A percentile compares a stretch with the other conserved stretches of the same genome.
Evolutionary conservation across 352 stramenopile species (phyloP).

Genomic region (Pythium rishiriense): DNA sequence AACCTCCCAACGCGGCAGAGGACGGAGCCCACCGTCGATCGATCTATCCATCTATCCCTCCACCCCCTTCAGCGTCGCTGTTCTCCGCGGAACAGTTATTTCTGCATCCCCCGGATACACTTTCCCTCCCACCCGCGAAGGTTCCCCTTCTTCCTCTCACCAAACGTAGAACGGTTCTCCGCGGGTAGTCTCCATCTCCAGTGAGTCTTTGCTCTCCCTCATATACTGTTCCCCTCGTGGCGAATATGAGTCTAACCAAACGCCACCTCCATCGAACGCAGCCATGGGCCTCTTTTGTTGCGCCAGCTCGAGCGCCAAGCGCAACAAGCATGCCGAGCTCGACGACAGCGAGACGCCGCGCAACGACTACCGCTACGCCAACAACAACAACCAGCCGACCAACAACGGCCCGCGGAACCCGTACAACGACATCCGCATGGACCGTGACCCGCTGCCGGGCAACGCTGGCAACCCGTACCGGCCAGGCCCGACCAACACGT

Average conservation of each 20-base stretch:
- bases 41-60: not conserved
- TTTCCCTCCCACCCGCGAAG: no score
- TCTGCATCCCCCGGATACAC: not conserved
- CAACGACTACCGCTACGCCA: conserved; percentile 14
- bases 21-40: not conserved
- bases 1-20: not conserved
- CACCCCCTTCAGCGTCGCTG: not conserved
- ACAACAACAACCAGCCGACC: conserved; percentile 2
- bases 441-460: conserved; percentile 25
- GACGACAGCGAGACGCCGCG: conserved; percentile 18
- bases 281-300: conserved; percentile 25
- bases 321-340: conserved; percentile 1
- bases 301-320: conserved; percentile 15
- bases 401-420: conserved; percentile 5
- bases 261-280: not conserved
- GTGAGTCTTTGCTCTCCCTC: not conserved
- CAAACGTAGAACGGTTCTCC: no score
- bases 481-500: no score
- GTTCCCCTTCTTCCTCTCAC: no score
- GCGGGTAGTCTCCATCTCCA: not conserved
- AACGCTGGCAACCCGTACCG: conserved; percentile 35
- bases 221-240: no score
- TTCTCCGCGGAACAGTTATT: not conserved
- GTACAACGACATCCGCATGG: conserved; percentile 21
- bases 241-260: not conserved